Conservation (phyloP, 129 eudicot genomes). For the Helichrysum umbraculigerum region DNA sequence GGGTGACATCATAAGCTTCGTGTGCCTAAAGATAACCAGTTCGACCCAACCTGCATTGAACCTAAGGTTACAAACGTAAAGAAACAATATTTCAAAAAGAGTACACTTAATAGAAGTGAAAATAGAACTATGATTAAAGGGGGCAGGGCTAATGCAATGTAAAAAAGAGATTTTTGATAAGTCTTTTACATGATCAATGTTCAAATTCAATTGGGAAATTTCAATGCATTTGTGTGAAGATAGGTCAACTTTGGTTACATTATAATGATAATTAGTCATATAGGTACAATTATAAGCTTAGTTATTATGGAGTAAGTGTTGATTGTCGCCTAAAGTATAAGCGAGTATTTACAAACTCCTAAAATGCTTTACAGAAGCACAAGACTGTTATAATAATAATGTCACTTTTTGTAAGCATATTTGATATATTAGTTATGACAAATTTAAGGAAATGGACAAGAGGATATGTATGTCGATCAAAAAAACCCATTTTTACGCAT, state of each 20-base stretch:
- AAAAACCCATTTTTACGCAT: not conserved
- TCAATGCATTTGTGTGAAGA: not conserved
- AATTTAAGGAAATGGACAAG: not conserved
- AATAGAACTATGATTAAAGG: not conserved
- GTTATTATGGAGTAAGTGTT: not conserved
- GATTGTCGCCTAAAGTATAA: not conserved
- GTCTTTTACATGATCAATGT: not conserved
- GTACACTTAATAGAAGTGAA: not conserved
- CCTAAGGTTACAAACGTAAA: constrained; percentile 34
- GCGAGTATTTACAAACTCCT: not conserved
- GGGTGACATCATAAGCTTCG: constrained; percentile 69
- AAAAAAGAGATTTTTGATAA: too few relatives aligned
- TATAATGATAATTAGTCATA: not conserved
- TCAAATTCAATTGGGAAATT: not conserved
- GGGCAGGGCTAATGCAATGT: not conserved
- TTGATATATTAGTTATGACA: not conserved
- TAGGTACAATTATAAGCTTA: not conserved
- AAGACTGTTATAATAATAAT: too few relatives aligned
- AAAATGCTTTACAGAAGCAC: too few relatives aligned
- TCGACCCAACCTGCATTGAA: constrained; percentile 93
- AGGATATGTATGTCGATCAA: not conserved
- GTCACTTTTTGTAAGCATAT: not conserved
- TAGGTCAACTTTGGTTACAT: not conserved
- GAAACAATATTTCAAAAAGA: constrained; percentile 29
- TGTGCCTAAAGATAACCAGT: constrained; percentile 92